Evolutionary conservation across 441 rosid genomes (phyloP).

Genomic region (Metrosideros polymorpha): DNA sequence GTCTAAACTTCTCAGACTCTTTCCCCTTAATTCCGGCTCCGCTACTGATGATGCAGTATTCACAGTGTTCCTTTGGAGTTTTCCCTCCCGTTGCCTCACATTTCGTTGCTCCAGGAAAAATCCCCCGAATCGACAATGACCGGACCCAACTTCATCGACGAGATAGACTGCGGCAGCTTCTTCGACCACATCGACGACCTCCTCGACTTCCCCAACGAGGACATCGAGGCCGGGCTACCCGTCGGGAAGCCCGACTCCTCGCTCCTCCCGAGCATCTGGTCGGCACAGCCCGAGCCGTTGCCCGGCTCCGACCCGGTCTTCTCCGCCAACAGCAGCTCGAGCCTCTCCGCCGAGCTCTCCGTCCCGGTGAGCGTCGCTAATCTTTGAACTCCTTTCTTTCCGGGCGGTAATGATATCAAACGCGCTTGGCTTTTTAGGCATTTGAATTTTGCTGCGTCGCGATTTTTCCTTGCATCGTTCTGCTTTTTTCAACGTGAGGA

Average conservation of each 20-base stretch:
- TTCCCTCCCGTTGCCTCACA: background rate
- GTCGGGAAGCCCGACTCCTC: background rate
- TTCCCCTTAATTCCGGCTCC: background rate
- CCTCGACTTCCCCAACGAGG: constrained; percentile 4
- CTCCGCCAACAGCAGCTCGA: background rate
- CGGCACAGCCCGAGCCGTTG: background rate
- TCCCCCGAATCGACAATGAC: background rate
- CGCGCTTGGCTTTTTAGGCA: background rate
- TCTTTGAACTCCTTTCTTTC: no score
- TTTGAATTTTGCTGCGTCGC: no score
- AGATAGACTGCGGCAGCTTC: constrained; percentile 4
- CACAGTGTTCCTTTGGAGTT: background rate
- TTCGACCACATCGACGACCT: constrained; percentile 5
- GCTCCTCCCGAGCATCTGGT: constrained; percentile 1
- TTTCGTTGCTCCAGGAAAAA: background rate
- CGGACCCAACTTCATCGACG: background rate
- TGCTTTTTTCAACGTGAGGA: background rate
- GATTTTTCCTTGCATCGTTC: background rate
- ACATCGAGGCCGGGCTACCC: background rate
- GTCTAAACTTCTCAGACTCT: background rate
- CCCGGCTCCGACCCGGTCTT: background rate
- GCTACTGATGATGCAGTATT: no score
- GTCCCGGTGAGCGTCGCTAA: background rate
- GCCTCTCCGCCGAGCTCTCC: constrained; percentile 7
- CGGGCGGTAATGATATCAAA: background rate